Conservation (phyloP, 2,329 filamentous ascomycete species). For the Penicillium thymicola region DNA sequence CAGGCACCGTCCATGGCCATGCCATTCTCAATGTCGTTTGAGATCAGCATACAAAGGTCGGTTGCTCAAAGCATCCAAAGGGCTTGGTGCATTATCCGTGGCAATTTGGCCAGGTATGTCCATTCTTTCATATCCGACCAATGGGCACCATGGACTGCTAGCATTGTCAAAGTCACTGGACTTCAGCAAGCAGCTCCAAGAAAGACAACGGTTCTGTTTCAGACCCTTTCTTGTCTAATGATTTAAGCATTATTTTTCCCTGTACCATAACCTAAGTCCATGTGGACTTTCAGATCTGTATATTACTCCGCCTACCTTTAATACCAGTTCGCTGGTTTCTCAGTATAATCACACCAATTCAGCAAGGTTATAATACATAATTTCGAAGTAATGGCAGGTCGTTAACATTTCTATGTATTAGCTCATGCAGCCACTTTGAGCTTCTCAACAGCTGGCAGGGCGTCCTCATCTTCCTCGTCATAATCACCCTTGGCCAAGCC, state of each 20-base stretch:
- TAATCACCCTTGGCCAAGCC: conserved; percentile 67
- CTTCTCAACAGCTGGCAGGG: conserved; percentile 60
- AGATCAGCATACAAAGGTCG: background rate
- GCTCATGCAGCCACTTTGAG: conserved; percentile 64
- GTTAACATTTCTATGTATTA: conserved; percentile 14
- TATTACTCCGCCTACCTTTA: background rate
- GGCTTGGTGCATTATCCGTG: background rate
- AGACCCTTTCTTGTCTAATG: background rate
- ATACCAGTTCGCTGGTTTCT: background rate
- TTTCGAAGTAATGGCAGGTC: conserved; percentile 10
- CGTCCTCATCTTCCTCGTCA: conserved; percentile 63
- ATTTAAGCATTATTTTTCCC: background rate
- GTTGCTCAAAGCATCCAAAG: background rate
- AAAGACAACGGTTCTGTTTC: background rate
- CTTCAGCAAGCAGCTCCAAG: background rate
- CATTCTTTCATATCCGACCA: background rate
- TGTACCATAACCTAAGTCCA: background rate
- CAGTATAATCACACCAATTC: conserved; percentile 1
- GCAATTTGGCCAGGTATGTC: background rate
- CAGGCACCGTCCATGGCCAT: background rate
- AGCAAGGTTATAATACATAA: conserved; percentile 6
- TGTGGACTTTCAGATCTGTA: conserved; percentile 1
- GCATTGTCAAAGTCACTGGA: too few relatives aligned
- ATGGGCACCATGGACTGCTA: background rate
- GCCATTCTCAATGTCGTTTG: background rate